Conservation (phyloP, 305 asterid species). For the Andrographis paniculata region DNA sequence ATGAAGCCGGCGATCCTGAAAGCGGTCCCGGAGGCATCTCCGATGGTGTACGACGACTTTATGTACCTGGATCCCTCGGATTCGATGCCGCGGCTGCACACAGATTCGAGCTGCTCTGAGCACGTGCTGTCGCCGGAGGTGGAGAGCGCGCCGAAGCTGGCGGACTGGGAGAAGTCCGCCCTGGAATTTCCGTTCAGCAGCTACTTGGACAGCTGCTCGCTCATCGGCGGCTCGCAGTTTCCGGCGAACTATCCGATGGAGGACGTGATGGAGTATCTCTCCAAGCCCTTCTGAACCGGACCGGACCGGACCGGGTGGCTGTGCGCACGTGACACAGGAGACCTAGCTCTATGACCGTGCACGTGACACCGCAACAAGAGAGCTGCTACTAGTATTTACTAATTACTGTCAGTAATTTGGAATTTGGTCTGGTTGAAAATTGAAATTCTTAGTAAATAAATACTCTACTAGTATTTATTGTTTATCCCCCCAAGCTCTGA, state of each 20-base stretch:
- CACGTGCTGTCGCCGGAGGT: conserved; percentile 90
- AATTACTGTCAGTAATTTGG: background rate
- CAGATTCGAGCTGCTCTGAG: conserved; percentile 77
- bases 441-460: too few relatives aligned
- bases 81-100: conserved; percentile 54
- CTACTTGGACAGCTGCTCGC: conserved; percentile 31
- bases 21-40: conserved; percentile 25
- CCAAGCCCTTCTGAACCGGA: conserved; percentile 38
- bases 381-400: background rate
- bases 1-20: conserved; percentile 45
- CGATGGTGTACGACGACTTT: conserved; percentile 45
- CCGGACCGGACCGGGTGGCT: background rate
- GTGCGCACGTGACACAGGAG: conserved; percentile 45
- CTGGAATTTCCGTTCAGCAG: conserved; percentile 32
- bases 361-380: conserved; percentile 24
- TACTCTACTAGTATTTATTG: too few relatives aligned
- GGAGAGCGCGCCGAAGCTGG: conserved; percentile 57
- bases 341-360: conserved; percentile 49
- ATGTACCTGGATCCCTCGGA: conserved; percentile 57
- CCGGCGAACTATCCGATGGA: conserved; percentile 38
- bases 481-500: too few relatives aligned
- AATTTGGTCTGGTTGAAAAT: background rate
- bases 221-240: conserved; percentile 27
- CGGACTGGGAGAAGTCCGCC: conserved; percentile 44
- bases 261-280: conserved; percentile 44